phyloP scores from a whole-genome alignment of 345 rosid genomes.

The Leavenworthia alabamica region DNA sequence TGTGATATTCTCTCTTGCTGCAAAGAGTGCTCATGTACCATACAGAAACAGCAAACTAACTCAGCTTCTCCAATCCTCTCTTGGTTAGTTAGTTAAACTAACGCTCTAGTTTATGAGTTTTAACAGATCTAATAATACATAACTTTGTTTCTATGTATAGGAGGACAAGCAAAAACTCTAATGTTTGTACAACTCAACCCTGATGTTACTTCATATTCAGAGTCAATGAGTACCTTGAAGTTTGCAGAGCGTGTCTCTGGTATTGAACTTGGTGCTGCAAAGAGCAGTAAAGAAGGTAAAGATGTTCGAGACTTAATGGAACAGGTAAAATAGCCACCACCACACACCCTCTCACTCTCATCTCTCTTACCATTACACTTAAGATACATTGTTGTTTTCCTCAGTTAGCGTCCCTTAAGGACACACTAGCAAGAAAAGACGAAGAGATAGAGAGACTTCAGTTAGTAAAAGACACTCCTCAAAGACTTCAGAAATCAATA shows the following conservation, averaged over 20 bases:
- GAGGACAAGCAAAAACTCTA: conserved; percentile 93
- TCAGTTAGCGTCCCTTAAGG: conserved; percentile 76
- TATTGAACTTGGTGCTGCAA: conserved; percentile 91
- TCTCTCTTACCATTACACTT: not conserved
- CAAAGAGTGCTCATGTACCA: conserved; percentile 81
- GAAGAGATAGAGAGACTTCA: conserved; percentile 83
- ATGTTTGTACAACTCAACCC: conserved; percentile 99
- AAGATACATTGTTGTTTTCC: not conserved
- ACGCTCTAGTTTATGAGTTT: not conserved
- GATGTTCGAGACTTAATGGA: conserved; percentile 82
- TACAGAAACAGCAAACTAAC: conserved; percentile 98
- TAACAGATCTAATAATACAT: not conserved
- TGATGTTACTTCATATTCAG: conserved; percentile 62
- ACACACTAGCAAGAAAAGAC: conserved; percentile 68
- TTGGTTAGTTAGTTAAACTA: conserved; percentile 36
- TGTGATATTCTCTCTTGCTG: conserved; percentile 82
- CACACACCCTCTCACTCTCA: not conserved
- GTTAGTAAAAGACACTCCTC: conserved; percentile 42
- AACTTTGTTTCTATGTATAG: conserved; percentile 32
- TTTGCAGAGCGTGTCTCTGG: conserved; percentile 97
- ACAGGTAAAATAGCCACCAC: conserved; percentile 44
- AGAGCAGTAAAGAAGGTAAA: conserved; percentile 74
- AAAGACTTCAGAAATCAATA: conserved; percentile 21
- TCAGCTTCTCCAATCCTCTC: conserved; percentile 80
- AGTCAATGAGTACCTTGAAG: conserved; percentile 79